Evolutionary conservation across 495 filamentous ascomycete genomes (phyloP).

Genomic region (Aspergillus egyptiacus): DNA sequence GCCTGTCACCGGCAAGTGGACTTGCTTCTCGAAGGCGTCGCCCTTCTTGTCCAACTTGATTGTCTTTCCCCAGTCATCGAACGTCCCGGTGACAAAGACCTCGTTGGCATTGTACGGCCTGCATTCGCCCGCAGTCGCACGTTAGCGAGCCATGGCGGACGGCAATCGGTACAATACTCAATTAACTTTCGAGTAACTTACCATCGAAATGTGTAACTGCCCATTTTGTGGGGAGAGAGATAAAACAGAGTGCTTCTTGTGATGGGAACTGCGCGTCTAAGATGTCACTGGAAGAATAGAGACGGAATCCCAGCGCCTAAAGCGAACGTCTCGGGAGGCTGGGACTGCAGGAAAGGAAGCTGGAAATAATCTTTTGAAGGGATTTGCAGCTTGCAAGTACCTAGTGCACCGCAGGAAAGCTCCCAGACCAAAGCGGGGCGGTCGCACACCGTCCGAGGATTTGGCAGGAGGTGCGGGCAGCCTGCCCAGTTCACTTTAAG

Average conservation of each 20-base stretch:
- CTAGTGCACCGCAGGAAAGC: not conserved
- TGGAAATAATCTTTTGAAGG: no score
- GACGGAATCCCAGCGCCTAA: conserved; percentile 2
- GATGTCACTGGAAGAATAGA: conserved; percentile 7
- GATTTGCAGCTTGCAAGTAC: no score
- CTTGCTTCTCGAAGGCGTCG: conserved; percentile 67
- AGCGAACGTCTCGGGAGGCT: conserved; percentile 10
- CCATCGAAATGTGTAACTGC: conserved; percentile 41
- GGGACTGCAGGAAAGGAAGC: conserved; percentile 8
- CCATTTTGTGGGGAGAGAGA: conserved; percentile 34
- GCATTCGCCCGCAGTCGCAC: conserved; percentile 22
- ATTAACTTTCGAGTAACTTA: conserved; percentile 22
- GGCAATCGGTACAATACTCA: conserved; percentile 7
- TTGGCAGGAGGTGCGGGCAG: conserved; percentile 8
- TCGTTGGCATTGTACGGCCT: conserved; percentile 75
- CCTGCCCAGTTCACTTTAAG: no score
- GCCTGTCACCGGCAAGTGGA: conserved; percentile 54
- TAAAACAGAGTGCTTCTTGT: no score
- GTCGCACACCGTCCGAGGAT: conserved; percentile 9
- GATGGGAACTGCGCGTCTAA: no score
- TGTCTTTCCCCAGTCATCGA: conserved; percentile 87
- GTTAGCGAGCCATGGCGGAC: conserved; percentile 26
- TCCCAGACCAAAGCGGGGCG: conserved; percentile 15
- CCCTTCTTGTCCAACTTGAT: conserved; percentile 70
- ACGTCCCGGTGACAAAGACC: conserved; percentile 92